Conservation (phyloP, 257 asterid species). For the Capsicum chinense region DNA sequence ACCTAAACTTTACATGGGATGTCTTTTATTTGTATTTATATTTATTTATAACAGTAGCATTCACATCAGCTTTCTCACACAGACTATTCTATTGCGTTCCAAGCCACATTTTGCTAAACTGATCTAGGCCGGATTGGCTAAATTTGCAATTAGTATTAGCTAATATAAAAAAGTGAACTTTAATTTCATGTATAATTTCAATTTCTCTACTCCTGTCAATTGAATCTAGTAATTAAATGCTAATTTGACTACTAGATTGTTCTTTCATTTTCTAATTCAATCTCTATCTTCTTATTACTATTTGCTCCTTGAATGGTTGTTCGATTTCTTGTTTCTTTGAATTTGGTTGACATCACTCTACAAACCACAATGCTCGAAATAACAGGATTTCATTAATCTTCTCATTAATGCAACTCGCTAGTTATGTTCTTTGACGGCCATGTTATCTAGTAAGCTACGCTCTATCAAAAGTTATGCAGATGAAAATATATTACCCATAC, state of each 20-base stretch:
- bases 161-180: too few relatives aligned
- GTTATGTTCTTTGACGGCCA: background rate
- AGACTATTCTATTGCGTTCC: too few relatives aligned
- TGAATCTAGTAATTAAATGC: background rate
- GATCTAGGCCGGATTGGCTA: too few relatives aligned
- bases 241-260: background rate
- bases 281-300: too few relatives aligned
- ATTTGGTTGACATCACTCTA: background rate
- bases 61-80: background rate
- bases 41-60: background rate
- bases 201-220: background rate
- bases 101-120: too few relatives aligned
- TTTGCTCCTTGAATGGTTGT: too few relatives aligned
- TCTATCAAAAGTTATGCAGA: background rate
- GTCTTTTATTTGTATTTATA: background rate
- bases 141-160: too few relatives aligned
- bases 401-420: background rate
- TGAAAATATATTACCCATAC: background rate
- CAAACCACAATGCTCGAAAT: background rate
- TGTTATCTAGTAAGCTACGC: background rate
- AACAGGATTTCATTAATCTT: background rate
- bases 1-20: constrained; percentile 6
- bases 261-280: too few relatives aligned
- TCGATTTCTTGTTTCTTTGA: background rate
- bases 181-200: background rate